Evolutionary conservation across 257 asterid species (phyloP).

Genomic region (Rehmannia glutinosa): DNA sequence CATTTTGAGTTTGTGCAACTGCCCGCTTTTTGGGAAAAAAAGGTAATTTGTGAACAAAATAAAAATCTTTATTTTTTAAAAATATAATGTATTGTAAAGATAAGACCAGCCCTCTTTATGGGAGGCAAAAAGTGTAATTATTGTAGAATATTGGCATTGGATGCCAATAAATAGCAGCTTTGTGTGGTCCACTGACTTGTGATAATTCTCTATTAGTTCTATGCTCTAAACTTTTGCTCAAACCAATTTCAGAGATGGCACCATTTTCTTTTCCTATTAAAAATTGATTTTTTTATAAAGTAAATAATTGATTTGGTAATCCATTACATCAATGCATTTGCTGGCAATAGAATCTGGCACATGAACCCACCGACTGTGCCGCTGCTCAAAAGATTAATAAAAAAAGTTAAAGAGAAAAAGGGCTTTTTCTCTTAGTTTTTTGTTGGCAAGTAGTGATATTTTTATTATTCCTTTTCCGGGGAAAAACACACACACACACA

Average conservation of each 20-base stretch:
- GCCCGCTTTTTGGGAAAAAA: too few relatives aligned
- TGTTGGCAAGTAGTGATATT: background rate
- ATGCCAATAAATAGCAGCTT: conserved; percentile 15
- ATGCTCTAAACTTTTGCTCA: too few relatives aligned
- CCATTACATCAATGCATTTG: background rate
- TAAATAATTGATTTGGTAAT: background rate
- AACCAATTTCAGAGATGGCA: too few relatives aligned
- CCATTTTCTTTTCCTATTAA: background rate
- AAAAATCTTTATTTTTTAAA: background rate
- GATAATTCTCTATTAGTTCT: too few relatives aligned
- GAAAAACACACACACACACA: too few relatives aligned
- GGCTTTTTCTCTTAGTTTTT: background rate
- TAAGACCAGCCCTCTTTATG: too few relatives aligned
- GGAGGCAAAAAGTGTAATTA: background rate
- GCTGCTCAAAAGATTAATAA: conserved; percentile 7
- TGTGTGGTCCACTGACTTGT: too few relatives aligned
- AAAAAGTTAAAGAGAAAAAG: background rate
- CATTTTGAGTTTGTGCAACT: too few relatives aligned
- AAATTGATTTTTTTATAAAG: background rate
- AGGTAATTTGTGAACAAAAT: too few relatives aligned
- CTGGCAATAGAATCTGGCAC: conserved; percentile 19
- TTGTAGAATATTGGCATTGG: conserved; percentile 14
- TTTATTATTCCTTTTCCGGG: too few relatives aligned
- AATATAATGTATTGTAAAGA: too few relatives aligned
- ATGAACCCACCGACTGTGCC: conserved; percentile 25